Evolutionary conservation across 2,329 filamentous ascomycete genomes (phyloP).

Genomic region (Nothomitra cinnamomea): DNA sequence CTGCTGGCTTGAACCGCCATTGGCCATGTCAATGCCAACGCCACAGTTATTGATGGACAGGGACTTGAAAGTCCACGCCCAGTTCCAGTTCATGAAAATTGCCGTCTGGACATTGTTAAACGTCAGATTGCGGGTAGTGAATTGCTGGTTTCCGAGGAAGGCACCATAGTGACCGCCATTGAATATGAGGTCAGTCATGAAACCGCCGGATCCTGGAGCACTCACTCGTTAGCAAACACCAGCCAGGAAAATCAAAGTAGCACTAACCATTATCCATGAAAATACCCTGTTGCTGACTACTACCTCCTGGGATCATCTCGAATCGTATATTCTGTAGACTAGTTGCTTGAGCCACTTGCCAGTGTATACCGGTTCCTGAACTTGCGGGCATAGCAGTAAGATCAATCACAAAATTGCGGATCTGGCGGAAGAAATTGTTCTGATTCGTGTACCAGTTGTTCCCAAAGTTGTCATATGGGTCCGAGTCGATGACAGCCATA

Average conservation of each 20-base stretch:
- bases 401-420: conserved; percentile 71
- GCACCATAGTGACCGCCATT: conserved; percentile 64
- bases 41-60: conserved; percentile 55
- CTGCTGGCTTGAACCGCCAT: conserved; percentile 41
- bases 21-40: conserved; percentile 67
- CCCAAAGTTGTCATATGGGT: conserved; percentile 59
- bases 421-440: conserved; percentile 67
- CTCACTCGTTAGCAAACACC: background rate
- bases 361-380: conserved; percentile 57
- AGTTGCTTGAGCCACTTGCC: conserved; percentile 73
- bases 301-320: conserved; percentile 54
- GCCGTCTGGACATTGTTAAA: conserved; percentile 73
- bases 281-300: conserved; percentile 55
- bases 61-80: conserved; percentile 69
- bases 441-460: conserved; percentile 67
- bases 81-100: conserved; percentile 85
- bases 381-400: conserved; percentile 45
- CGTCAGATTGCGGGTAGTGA: conserved; percentile 65
- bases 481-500: conserved; percentile 76
- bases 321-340: conserved; percentile 68
- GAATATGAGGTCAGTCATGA: conserved; percentile 70
- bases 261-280: conserved; percentile 68
- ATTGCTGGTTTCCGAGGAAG: conserved; percentile 76
- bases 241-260: background rate
- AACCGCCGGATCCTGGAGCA: conserved; percentile 38